Percentiles rank a stretch among this genome's conserved stretches.
phyloP scores from a whole-genome alignment of 23 red algal genomes.

The Gracilaria domingensis region DNA sequence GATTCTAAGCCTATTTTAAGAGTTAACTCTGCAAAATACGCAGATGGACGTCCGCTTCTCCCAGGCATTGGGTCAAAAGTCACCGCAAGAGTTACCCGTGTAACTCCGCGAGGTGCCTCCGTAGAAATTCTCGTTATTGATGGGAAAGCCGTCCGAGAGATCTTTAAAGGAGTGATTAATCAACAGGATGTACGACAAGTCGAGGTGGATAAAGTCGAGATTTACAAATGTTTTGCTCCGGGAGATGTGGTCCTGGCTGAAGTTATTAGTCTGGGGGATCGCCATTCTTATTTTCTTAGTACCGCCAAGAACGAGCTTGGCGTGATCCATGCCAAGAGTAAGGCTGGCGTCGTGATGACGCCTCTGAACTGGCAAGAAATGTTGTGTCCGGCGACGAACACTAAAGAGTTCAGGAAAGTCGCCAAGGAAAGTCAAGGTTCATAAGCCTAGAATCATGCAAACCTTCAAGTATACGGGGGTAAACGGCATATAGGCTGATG shows the following conservation, averaged over 20 bases:
- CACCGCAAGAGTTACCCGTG: conserved; percentile 53
- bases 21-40: conserved; percentile 42
- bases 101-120: conserved; percentile 48
- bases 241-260: conserved; percentile 66
- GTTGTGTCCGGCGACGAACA: conserved; percentile 56
- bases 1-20: conserved; percentile 34
- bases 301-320: conserved; percentile 72
- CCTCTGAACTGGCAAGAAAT: conserved; percentile 74
- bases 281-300: conserved; percentile 59
- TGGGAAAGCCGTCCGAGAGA: conserved; percentile 12
- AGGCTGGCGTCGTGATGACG: conserved; percentile 49
- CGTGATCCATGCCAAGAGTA: conserved; percentile 64
- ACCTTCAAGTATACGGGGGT: too few species aligned
- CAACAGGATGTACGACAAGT: conserved; percentile 70
- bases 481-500: too few species aligned
- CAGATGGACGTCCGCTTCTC: conserved; percentile 22
- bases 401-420: conserved; percentile 61
- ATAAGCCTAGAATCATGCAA: not conserved
- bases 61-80: conserved; percentile 64
- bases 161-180: conserved; percentile 64
- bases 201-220: conserved; percentile 67
- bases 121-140: conserved; percentile 68
- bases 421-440: conserved; percentile 33
- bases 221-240: conserved; percentile 71
- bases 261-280: conserved; percentile 67